These are phyloP conservation scores for Microcos paniculata DNA, from an alignment of 345 rosid genomes.

Conservation along the genomic window DNA sequence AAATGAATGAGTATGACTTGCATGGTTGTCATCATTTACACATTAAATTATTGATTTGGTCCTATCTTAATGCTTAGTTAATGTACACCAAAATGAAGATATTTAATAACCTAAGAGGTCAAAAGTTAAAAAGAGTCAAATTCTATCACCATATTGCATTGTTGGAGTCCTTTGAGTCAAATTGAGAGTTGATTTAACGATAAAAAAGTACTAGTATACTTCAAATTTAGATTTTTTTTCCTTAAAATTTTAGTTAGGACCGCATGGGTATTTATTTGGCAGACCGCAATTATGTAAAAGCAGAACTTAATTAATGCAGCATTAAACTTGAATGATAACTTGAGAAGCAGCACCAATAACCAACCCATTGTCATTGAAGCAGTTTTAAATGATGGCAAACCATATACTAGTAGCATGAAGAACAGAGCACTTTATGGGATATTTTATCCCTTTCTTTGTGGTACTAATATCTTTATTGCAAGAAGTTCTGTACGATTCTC, in stretches of 20 bases:
- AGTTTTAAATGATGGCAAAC: neutral
- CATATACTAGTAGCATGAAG: neutral
- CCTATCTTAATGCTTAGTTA: no score
- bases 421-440: neutral
- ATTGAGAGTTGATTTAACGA: neutral
- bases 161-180: neutral
- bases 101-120: neutral
- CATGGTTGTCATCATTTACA: no score
- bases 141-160: neutral
- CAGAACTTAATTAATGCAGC: neutral
- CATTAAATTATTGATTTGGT: no score
- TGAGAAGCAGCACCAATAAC: neutral
- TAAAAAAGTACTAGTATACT: neutral
- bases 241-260: neutral
- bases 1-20: neutral
- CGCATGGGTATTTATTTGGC: no score
- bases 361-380: neutral
- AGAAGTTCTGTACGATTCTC: neutral
- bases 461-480: no score
- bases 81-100: neutral
- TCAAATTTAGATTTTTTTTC: neutral
- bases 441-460: neutral
- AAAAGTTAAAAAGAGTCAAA: conserved; percentile 1
- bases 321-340: neutral
- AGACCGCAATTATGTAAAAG: neutral